Percentiles rank a stretch among this genome's conserved stretches.
Conservation (phyloP, 352 stramenopile genomes). For the Pythium monospermum region DNA sequence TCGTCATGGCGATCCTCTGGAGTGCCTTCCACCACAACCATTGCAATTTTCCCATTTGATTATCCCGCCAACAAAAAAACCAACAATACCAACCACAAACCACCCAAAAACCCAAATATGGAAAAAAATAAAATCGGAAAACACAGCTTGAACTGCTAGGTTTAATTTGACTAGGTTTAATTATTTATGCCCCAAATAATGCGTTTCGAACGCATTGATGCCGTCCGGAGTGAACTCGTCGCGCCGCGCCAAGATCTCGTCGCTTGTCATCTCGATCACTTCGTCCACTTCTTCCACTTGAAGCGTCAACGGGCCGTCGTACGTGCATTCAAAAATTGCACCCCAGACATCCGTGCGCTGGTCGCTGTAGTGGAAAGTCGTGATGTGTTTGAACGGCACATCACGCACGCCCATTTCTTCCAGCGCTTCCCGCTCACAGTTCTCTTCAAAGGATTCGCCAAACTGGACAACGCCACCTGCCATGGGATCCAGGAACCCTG, state of each 20-base stretch:
- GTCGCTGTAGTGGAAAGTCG: constrained; percentile 69
- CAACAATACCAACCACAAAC: constrained; percentile 1
- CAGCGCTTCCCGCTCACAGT: constrained; percentile 61
- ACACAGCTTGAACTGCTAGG: constrained; percentile 8
- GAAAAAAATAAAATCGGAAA: constrained; percentile 6
- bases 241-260: constrained; percentile 59
- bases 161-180: constrained; percentile 1
- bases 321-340: constrained; percentile 72
- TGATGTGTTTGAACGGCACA: constrained; percentile 46
- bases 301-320: constrained; percentile 53
- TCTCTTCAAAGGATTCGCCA: constrained; percentile 64
- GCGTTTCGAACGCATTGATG: constrained; percentile 72
- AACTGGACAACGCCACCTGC: constrained; percentile 77
- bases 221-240: constrained; percentile 76
- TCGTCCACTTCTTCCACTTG: constrained; percentile 78
- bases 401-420: constrained; percentile 82
- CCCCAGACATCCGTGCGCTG: constrained; percentile 64
- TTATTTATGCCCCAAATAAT: constrained; percentile 47
- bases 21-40: neutral
- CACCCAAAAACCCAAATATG: constrained; percentile 11
- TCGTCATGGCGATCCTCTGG: constrained; percentile 4
- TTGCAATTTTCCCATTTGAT: neutral
- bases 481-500: constrained; percentile 79
- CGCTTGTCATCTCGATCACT: constrained; percentile 62
- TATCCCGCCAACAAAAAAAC: constrained; percentile 7